Evolutionary conservation across 2,329 filamentous ascomycete genomes (phyloP).

Genomic region (Pezicula carpinea): DNA sequence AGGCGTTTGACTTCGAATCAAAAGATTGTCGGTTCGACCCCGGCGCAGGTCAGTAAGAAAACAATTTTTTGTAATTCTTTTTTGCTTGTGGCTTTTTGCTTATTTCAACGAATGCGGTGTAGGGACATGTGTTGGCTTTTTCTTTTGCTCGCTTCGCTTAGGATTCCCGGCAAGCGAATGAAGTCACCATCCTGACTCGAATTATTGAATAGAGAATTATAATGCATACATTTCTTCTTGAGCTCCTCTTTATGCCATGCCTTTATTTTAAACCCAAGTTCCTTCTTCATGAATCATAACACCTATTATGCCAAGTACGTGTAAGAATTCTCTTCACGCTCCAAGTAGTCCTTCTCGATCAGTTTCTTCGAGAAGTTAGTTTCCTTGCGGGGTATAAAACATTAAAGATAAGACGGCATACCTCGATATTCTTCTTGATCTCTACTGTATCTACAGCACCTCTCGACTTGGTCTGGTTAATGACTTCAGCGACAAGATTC

Average conservation of each 20-base stretch:
- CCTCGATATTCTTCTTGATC: conserved; percentile 96
- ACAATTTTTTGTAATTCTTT: too few relatives aligned
- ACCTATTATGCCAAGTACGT: conserved; percentile 58
- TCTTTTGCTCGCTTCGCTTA: too few relatives aligned
- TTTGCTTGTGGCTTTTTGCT: too few relatives aligned
- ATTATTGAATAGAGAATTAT: background rate
- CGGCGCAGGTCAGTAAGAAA: conserved; percentile 14
- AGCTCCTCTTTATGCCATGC: background rate
- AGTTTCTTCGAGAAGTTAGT: conserved; percentile 43
- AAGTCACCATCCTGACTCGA: too few relatives aligned
- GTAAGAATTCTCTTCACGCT: conserved; percentile 68
- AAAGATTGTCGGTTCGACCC: conserved; percentile 35
- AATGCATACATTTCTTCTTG: background rate
- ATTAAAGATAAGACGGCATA: conserved; percentile 46
- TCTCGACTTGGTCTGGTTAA: conserved; percentile 80
- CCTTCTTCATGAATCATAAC: background rate
- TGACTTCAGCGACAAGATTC: conserved; percentile 88
- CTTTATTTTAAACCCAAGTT: background rate
- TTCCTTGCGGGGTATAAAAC: conserved; percentile 3
- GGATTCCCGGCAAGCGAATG: too few relatives aligned
- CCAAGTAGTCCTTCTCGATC: conserved; percentile 91
- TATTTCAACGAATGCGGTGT: too few relatives aligned
- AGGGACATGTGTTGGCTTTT: too few relatives aligned
- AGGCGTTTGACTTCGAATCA: conserved; percentile 53
- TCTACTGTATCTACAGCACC: conserved; percentile 80